Evolutionary conservation across 768 basidiomycete genomes (phyloP), one percentile per base, ranked within the genome.

Genomic region (Pleurotus giganteus): DNA sequence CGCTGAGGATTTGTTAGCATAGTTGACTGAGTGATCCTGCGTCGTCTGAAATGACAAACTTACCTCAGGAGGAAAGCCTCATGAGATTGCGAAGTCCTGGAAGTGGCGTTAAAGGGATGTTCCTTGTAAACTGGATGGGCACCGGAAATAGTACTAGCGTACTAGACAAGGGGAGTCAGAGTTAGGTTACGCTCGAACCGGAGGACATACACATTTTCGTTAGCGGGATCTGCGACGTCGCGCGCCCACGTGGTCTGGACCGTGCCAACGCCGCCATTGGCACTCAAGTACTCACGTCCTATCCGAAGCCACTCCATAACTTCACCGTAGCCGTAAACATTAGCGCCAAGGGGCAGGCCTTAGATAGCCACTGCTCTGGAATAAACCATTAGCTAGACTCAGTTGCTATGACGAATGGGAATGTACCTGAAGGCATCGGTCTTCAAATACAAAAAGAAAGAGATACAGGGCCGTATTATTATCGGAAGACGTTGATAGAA

Each of bases 311-410:
- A 57, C 84, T 85, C n/a, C n/a, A 89, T 71, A 1, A 83, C 81
- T 65, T 94, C 89, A 2, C 90, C 88, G 31, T 91, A 69, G 2
- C 91, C 91, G 59, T 91, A 91, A 45, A 92, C 78, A 60, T 91
- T 91, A 2, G 89, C 78, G 31, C 77, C 74, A 6, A 77, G 64
- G 0, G 89, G 87, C 1, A 92, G 71, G 0, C 44, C 1, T 9
- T 44, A 51, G 28, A 27, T 32, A 41, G n/a, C 12, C 34, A 52
- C 43, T 28, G 24, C 32, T n/a, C 46, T 13, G 26, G 24, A 9
- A 15, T 9, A 9, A 4, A 50, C 15, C 32, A 17, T n/a, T 5
- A n/a, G n/a, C n/a, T n/a, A n/a, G n/a, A n/a, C n/a, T n/a, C n/a
- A n/a, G n/a, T n/a, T n/a, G n/a, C n/a, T n/a, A n/a, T n/a, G n/a